Evolutionary conservation across 2,329 filamentous ascomycete genomes (phyloP).

Genomic region (Fusarium sp.): DNA sequence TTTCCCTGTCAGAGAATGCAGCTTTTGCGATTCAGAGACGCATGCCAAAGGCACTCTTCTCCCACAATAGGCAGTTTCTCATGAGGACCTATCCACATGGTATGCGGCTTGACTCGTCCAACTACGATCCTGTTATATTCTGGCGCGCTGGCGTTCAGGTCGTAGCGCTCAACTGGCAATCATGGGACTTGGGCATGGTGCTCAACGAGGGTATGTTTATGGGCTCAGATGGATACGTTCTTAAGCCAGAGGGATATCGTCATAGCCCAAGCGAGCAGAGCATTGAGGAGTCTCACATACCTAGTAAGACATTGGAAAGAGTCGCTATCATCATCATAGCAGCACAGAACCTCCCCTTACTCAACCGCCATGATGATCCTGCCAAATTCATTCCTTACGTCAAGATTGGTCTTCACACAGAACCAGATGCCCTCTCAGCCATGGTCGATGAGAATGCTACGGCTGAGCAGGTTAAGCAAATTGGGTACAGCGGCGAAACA

Average conservation of each 20-base stretch:
- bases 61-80: constrained; percentile 84
- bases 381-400: constrained; percentile 13
- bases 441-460: neutral
- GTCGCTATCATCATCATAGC: neutral
- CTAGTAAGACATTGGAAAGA: neutral
- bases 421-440: neutral
- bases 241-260: constrained; percentile 77
- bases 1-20: constrained; percentile 84
- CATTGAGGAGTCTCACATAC: neutral
- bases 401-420: neutral
- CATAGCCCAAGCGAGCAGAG: fast-evolving
- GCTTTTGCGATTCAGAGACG: constrained; percentile 67
- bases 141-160: constrained; percentile 97
- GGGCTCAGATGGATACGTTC: constrained; percentile 80
- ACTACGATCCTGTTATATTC: constrained; percentile 88
- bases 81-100: constrained; percentile 91
- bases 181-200: constrained; percentile 90
- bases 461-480: neutral
- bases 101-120: constrained; percentile 81
- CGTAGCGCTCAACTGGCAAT: constrained; percentile 97
- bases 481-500: constrained; percentile 4
- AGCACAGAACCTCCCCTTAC: constrained; percentile 4
- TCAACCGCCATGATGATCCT: neutral
- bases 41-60: constrained; percentile 75
- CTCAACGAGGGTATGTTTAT: constrained; percentile 98